Conservation (phyloP, 1,284 basidiomycete species). For the Vanrija sp. region DNA sequence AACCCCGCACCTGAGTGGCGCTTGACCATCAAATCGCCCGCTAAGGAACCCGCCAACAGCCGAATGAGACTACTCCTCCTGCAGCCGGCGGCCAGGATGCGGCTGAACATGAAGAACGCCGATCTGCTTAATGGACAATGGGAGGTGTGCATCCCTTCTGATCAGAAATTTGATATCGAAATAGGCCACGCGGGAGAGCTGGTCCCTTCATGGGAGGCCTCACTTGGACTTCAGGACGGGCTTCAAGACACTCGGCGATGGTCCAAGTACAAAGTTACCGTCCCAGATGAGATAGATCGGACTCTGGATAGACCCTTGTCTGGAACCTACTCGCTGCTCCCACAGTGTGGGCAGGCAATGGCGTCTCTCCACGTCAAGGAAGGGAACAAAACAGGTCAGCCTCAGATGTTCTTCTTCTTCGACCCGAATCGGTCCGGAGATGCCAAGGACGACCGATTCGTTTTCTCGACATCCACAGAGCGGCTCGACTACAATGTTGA, state of each 20-base stretch:
- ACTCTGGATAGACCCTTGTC: constrained; percentile 75
- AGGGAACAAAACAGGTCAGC: constrained; percentile 48
- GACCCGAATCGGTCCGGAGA: constrained; percentile 78
- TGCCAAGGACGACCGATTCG: constrained; percentile 66
- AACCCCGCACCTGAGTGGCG: constrained; percentile 80
- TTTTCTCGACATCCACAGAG: constrained; percentile 72
- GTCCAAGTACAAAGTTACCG: constrained; percentile 62
- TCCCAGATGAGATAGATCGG: constrained; percentile 54
- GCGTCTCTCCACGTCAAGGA: constrained; percentile 68
- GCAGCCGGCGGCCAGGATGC: constrained; percentile 73
- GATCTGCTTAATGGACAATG: constrained; percentile 67
- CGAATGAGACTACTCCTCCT: constrained; percentile 70
- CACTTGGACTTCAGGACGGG: constrained; percentile 69
- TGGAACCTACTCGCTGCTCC: constrained; percentile 72
- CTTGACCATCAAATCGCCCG: constrained; percentile 67
- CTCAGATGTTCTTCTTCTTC: constrained; percentile 74
- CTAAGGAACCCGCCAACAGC: constrained; percentile 69
- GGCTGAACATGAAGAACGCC: constrained; percentile 40
- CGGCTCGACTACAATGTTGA: constrained; percentile 75
- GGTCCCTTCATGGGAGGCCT: constrained; percentile 79
- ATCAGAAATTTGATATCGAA: constrained; percentile 57
- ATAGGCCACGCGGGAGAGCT: constrained; percentile 66
- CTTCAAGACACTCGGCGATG: constrained; percentile 66
- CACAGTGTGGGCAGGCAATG: constrained; percentile 86
- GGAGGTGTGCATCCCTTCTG: constrained; percentile 74